These are phyloP conservation scores for Metschnikowia bowlesiae DNA, from an alignment of 805 yeast species.

Conservation along the genomic window DNA sequence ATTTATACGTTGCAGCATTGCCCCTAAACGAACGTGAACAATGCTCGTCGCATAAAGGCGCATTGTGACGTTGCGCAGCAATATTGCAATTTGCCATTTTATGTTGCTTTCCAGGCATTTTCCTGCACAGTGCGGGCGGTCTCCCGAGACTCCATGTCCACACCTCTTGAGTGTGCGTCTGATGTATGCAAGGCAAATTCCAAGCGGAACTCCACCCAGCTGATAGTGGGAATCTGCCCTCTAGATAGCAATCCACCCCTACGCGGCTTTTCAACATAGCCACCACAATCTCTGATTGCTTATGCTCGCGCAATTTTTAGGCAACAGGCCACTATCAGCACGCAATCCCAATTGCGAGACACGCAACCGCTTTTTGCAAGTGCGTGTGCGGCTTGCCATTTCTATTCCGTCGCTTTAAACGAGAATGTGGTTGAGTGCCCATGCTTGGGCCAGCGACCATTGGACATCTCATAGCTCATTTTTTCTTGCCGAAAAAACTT, in stretches of 20 bases:
- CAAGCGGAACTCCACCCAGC: not conserved
- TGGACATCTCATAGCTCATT: not conserved
- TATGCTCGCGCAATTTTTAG: no score
- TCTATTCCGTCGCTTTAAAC: no score
- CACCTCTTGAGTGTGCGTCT: not conserved
- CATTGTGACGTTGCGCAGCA: not conserved
- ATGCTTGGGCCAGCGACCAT: no score
- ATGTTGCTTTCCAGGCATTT: not conserved
- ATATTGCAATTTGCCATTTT: not conserved
- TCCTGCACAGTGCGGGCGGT: not conserved
- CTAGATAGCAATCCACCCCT: no score
- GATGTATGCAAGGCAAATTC: not conserved
- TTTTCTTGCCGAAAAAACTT: slow-evolving; percentile 7
- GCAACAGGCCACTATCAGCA: no score
- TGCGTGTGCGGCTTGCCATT: no score
- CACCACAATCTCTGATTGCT: no score
- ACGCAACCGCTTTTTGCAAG: no score
- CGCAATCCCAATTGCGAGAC: no score
- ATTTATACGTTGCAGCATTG: not conserved
- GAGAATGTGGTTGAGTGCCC: no score
- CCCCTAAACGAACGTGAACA: not conserved
- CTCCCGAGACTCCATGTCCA: not conserved
- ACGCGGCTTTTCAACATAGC: no score
- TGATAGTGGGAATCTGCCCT: no score
- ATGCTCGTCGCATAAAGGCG: not conserved